phyloP scores from a whole-genome alignment of 177 flowering plant genomes.

The Vitis hybrid region DNA sequence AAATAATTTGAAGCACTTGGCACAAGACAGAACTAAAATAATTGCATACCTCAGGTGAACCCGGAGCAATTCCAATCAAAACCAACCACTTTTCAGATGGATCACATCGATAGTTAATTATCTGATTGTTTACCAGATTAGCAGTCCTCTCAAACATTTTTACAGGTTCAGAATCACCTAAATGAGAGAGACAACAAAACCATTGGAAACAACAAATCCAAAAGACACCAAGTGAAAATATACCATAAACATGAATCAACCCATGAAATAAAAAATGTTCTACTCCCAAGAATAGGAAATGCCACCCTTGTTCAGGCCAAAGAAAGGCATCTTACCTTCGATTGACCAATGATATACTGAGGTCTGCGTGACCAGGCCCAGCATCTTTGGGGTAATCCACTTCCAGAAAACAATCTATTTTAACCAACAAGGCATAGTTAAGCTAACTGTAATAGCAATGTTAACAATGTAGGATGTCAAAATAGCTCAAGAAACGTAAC shows the following conservation, averaged over 20 bases:
- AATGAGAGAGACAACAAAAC: conserved; percentile 3
- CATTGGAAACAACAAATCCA: background rate
- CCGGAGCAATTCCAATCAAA: conserved; percentile 97
- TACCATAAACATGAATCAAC: background rate
- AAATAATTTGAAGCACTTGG: too few relatives aligned
- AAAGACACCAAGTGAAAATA: conserved; percentile 1
- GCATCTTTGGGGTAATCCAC: conserved; percentile 86
- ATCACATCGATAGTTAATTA: conserved; percentile 91
- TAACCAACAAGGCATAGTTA: background rate
- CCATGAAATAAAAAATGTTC: background rate
- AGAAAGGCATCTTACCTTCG: conserved; percentile 57
- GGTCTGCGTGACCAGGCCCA: conserved; percentile 94
- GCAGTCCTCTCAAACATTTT: conserved; percentile 99
- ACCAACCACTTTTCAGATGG: conserved; percentile 97
- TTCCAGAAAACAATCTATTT: conserved; percentile 94
- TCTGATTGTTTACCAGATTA: conserved; percentile 85
- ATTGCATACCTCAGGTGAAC: conserved; percentile 77
- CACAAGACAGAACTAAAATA: background rate
- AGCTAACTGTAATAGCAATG: too few relatives aligned
- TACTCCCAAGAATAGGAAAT: background rate
- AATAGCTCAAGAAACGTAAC: background rate
- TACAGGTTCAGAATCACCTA: conserved; percentile 92
- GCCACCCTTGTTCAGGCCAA: background rate
- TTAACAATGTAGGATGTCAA: too few relatives aligned
- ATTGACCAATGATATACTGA: conserved; percentile 97